Conservation (phyloP, 768 basidiomycete species). For the Termitomyces sp. region DNA sequence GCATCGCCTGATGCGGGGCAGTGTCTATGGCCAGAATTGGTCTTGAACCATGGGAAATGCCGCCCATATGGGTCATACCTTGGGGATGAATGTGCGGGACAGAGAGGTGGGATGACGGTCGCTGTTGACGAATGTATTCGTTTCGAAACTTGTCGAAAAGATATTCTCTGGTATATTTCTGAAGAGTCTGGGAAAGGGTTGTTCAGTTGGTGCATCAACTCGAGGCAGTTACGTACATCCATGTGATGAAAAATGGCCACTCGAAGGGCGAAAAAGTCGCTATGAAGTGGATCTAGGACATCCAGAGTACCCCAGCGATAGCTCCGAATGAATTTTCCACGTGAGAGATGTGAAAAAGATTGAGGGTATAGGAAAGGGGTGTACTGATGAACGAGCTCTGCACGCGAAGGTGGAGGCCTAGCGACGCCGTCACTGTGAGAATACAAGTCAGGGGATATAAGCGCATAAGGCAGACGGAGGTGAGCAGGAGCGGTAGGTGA, state of each 20-base stretch:
- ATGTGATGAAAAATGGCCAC: constrained; percentile 83
- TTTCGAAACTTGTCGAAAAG: constrained; percentile 72
- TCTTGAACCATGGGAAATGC: constrained; percentile 43
- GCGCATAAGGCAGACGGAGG: constrained; percentile 74
- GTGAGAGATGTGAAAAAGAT: constrained; percentile 33
- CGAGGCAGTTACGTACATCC: constrained; percentile 52
- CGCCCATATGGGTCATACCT: constrained; percentile 36
- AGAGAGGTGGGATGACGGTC: constrained; percentile 40
- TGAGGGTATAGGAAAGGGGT: constrained; percentile 47
- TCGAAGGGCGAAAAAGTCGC: constrained; percentile 75
- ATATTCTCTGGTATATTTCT: constrained; percentile 81
- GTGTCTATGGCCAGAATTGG: constrained; percentile 63
- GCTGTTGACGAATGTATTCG: constrained; percentile 51
- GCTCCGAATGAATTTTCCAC: constrained; percentile 62
- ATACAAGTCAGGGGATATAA: constrained; percentile 80
- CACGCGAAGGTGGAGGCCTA: constrained; percentile 51
- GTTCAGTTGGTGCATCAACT: constrained; percentile 9
- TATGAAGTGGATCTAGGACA: constrained; percentile 72
- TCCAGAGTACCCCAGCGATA: constrained; percentile 87
- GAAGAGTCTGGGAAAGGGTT: constrained; percentile 55
- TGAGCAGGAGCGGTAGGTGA: constrained; percentile 59
- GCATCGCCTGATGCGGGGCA: constrained; percentile 38
- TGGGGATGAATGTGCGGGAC: constrained; percentile 34
- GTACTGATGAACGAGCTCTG: constrained; percentile 73
- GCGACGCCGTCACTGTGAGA: constrained; percentile 79